A percentile compares a stretch with the other conserved stretches of the same genome.
phyloP scores from a whole-genome alignment of 2,329 filamentous ascomycete species.

The Fusarium ambrosium region DNA sequence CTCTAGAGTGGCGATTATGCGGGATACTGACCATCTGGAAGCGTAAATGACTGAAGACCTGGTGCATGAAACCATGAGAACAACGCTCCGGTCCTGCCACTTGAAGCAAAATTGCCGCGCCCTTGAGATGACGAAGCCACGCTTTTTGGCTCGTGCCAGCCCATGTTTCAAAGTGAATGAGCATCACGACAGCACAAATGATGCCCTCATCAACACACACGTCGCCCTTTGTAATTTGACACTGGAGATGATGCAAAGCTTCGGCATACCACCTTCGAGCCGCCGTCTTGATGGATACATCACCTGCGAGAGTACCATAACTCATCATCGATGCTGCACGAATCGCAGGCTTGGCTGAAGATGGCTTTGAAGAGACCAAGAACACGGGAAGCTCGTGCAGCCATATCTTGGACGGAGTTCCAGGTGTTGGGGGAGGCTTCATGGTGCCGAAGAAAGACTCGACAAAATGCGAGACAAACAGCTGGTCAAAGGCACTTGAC shows the following conservation, averaged over 20 bases:
- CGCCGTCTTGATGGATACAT: conserved; percentile 9
- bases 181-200: conserved; percentile 11
- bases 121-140: conserved; percentile 24
- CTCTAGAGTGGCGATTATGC: background rate
- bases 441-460: conserved; percentile 25
- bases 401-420: conserved; percentile 13
- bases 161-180: conserved; percentile 25
- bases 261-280: conserved; percentile 19
- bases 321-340: conserved; percentile 25
- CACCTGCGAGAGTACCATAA: conserved; percentile 17
- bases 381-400: conserved; percentile 16
- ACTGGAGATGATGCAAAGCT: conserved; percentile 10
- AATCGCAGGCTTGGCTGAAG: conserved; percentile 14
- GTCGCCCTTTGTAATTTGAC: background rate
- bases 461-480: conserved; percentile 23
- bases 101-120: conserved; percentile 9
- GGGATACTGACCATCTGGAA: conserved; percentile 11
- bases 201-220: conserved; percentile 1
- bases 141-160: conserved; percentile 17
- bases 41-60: conserved; percentile 23
- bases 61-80: conserved; percentile 19
- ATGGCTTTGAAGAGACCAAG: background rate
- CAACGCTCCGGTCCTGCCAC: conserved; percentile 10
- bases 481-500: conserved; percentile 17
- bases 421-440: conserved; percentile 9